A percentile compares a stretch with the other conserved stretches of the same genome.
These are phyloP conservation scores for Cyclotella baltica DNA, from an alignment of 108 stramenopile species.

Conservation along the genomic window DNA sequence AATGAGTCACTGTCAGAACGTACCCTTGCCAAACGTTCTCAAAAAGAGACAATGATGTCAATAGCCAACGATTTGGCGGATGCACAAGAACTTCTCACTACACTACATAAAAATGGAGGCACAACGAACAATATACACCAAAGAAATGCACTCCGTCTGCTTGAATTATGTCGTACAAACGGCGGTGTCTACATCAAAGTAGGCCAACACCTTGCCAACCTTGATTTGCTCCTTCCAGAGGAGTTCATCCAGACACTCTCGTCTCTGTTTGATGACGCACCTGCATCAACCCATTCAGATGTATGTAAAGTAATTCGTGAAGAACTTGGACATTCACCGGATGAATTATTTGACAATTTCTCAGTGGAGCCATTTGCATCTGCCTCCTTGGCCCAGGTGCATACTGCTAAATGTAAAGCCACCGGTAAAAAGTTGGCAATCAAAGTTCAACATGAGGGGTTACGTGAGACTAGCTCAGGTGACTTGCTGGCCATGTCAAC, in stretches of 20 bases:
- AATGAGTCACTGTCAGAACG: conserved; percentile 13
- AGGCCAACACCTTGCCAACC: conserved; percentile 92
- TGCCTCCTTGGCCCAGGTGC: conserved; percentile 95
- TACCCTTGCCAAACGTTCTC: conserved; percentile 33
- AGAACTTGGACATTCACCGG: conserved; percentile 76
- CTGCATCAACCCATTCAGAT: conserved; percentile 55
- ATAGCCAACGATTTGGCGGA: conserved; percentile 64
- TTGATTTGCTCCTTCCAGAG: conserved; percentile 89
- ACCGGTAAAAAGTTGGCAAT: conserved; percentile 84
- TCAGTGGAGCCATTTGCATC: conserved; percentile 88
- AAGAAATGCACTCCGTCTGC: conserved; percentile 72
- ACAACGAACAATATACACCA: conserved; percentile 49
- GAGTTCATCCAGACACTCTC: conserved; percentile 85
- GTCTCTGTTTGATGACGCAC: conserved; percentile 84
- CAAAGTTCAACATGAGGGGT: conserved; percentile 93
- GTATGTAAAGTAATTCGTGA: conserved; percentile 75
- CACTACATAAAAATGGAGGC: conserved; percentile 19
- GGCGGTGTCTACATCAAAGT: conserved; percentile 85
- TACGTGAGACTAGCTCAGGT: conserved; percentile 84
- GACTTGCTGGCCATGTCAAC: conserved; percentile 84
- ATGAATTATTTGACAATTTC: conserved; percentile 86
- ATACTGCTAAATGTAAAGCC: conserved; percentile 69
- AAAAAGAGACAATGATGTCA: conserved; percentile 66
- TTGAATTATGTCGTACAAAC: conserved; percentile 84
- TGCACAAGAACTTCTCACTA: conserved; percentile 55